phyloP scores from a whole-genome alignment of 75 land plant species.

The Sequoia sempervirens region DNA sequence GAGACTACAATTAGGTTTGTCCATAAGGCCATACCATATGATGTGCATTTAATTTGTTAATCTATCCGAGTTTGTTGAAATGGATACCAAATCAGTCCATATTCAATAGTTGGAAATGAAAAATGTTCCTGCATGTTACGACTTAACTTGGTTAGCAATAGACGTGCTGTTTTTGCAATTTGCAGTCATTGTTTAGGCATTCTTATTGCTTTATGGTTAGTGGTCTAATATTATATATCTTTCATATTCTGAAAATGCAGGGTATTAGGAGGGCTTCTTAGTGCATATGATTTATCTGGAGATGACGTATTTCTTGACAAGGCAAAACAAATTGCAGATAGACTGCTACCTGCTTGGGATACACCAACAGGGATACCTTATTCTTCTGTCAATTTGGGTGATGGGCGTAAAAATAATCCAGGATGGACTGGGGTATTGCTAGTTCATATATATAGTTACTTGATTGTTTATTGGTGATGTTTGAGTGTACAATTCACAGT shows the following conservation, averaged over 20 bases:
- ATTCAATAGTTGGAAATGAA: neutral
- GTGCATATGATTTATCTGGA: constrained; percentile 88
- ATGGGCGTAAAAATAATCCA: constrained; percentile 68
- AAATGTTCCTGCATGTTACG: neutral
- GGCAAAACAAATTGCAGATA: constrained; percentile 85
- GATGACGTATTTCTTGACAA: constrained; percentile 80
- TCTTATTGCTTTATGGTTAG: neutral
- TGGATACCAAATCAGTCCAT: neutral
- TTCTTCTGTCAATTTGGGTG: constrained; percentile 66
- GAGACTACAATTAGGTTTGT: constrained; percentile 97
- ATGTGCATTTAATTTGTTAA: neutral
- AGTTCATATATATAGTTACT: neutral
- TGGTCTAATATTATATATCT: neutral
- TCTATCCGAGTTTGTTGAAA: neutral
- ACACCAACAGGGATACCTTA: constrained; percentile 89
- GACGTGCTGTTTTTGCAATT: neutral
- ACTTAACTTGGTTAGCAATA: neutral
- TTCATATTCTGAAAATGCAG: constrained; percentile 25
- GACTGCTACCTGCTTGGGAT: constrained; percentile 92
- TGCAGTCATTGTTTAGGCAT: neutral
- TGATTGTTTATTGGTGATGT: neutral
- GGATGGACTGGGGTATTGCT: constrained; percentile 86
- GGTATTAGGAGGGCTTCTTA: constrained; percentile 95
- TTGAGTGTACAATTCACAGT: neutral
- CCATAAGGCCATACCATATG: neutral